Base-by-base conservation (phyloP, 345 rosid genomes). In the Excoecaria cochinchinensis region DNA sequence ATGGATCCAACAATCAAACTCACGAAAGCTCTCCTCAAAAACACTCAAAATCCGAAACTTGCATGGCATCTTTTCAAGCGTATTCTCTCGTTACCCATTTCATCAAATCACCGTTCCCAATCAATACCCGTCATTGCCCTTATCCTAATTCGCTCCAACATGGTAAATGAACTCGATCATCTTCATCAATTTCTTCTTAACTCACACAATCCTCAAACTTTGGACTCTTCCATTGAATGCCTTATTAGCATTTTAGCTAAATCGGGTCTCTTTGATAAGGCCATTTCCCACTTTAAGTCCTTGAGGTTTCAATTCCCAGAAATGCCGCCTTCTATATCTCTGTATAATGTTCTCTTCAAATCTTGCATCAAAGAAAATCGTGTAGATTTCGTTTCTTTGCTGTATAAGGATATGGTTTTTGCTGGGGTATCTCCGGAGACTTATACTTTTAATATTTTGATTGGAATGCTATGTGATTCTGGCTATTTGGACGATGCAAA, bases 21-120 rank as follows among this genome's bases (percentile, higher is more conserved):
- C 21, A 86, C 86, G 52, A 85, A 80, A 73, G 91, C 87, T 24
- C 85, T 95, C 79, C 80, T 84, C 72, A 87, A 83, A 72, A 93
- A 91, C 88, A 47, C 86, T 57, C 73, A 79, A 77, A 86, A 89
- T 74, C 98, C 98, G 19, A 86, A 83, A 73, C 77, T 90, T 22
- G 98, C 98, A 86, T 93, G 97, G 99, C 82, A 81, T 13, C 85
- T 93, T 79, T 91, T 87, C 91, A 90, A 85, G 87, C 96, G 97
- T 38, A 64, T 89, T 36, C 80, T 85, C 71, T 83, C 92, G 46
- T 17, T 69, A 8, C 80, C 80, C 14, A 58, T 87, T 87, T 69
- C 87, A 85, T 42, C 68, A 2, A 8, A 40, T 73, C 39, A 60
- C 74, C 60, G 16, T 74, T 71, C 56, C 74, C 60, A 77, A 67